Base-by-base conservation (phyloP, 495 filamentous ascomycete species). In the Viridothelium virens region DNA sequence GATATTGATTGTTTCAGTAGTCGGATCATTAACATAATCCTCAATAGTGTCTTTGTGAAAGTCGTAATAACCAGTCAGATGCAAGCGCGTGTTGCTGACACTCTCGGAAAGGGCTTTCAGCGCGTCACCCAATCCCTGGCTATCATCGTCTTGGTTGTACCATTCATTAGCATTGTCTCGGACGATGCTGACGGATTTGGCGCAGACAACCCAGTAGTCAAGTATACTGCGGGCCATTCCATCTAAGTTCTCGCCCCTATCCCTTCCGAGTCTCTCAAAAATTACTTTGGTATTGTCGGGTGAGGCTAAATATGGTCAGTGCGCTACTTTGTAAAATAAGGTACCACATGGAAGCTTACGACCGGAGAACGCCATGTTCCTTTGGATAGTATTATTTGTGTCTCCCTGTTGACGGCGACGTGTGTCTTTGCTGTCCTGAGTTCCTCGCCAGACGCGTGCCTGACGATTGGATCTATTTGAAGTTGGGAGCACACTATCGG, bases 391-490 rank as follows among this genome's bases (percentile, higher is more conserved):
- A 36, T 18, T 9, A 34, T 59, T 6, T 7, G 3, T 59, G 53
- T 4, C 31, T 33, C 31, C 53, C 7, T 59, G 18, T 36, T 14
- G 53, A 59, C 25, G 3, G 6, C 31, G 53, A 36, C 25, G 31
- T 10, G 31, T 36, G 53, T 59, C 53, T 59, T 31, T 59, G 53
- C 36, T 9, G 31, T 18, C 36, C 14, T 59, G 53, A 9, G 53
- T 59, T 14, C 36, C 53, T 6, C 53, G 53, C 53, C 53, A 59
- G 53, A 59, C 53, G 14, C 53, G 53, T 2, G 53, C 53, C 14
- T 59, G 53, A 10, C 53, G 53, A 14, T 59, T 59, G 14, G 53
- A 34, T 36, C 31, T 33, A 59, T 59, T 59, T 33, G 53, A 59
- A 14, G 53, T 59, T 36, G 33, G 53, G 31, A 59, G 53, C 5